Evolutionary conservation across 2,329 filamentous ascomycete genomes (phyloP).

Genomic region (Zarea fungicola): DNA sequence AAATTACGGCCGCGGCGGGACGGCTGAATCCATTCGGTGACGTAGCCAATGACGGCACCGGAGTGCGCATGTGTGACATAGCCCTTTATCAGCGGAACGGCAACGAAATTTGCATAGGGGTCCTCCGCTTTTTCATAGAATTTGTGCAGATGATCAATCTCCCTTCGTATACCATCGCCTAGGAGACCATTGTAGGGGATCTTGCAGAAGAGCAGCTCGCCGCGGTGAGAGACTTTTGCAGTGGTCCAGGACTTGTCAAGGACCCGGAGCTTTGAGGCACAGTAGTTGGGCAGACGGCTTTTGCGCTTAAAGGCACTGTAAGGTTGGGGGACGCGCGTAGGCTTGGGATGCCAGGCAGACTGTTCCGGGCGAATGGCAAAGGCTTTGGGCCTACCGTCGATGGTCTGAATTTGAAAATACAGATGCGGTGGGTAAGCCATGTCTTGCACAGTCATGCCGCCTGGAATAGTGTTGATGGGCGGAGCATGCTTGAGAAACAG

Average conservation of each 20-base stretch:
- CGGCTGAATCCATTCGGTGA: background rate
- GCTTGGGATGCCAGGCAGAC: background rate
- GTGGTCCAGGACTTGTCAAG: background rate
- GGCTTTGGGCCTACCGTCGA: background rate
- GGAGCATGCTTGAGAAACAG: background rate
- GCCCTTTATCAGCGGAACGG: background rate
- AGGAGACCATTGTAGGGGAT: background rate
- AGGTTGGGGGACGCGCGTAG: too few species aligned
- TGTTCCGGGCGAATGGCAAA: background rate
- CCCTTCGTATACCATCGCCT: background rate
- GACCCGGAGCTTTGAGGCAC: background rate
- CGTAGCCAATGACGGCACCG: background rate
- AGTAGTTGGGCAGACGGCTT: background rate
- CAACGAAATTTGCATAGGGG: background rate
- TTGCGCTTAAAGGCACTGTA: background rate
- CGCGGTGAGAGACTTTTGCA: too few species aligned
- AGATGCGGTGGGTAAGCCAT: background rate
- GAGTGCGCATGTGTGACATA: background rate
- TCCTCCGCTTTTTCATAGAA: background rate
- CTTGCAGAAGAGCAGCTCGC: background rate
- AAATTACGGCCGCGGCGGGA: background rate
- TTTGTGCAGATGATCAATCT: background rate
- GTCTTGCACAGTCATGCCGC: background rate
- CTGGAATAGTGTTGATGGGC: background rate
- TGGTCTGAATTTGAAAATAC: background rate